phyloP scores from a whole-genome alignment of 1,284 basidiomycete genomes.

The Singerocomus rubriflavus region DNA sequence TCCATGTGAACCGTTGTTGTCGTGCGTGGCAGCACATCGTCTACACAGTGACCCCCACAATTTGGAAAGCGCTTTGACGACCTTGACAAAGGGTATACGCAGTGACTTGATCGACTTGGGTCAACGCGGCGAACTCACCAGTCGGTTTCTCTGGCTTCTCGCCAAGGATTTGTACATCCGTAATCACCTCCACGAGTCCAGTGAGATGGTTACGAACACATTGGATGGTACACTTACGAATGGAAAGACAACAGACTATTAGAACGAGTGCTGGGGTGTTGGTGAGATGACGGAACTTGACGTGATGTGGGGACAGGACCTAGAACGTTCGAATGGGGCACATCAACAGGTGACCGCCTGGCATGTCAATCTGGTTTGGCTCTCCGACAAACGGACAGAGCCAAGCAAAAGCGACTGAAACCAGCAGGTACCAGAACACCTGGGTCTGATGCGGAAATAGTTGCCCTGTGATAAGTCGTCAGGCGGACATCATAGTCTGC shows the following conservation, averaged over 20 bases:
- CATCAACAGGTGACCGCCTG: too few species aligned
- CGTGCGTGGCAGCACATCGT: neutral
- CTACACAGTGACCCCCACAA: neutral
- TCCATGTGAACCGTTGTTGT: conserved; percentile 1
- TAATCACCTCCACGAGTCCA: neutral
- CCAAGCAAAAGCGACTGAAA: too few species aligned
- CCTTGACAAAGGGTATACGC: neutral
- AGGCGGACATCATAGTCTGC: neutral
- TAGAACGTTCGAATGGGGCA: too few species aligned
- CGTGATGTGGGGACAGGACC: too few species aligned
- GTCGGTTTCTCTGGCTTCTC: conserved; percentile 8
- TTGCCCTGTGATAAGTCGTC: neutral
- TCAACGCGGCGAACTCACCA: neutral
- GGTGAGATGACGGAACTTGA: neutral
- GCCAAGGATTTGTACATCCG: conserved; percentile 1
- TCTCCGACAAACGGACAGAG: too few species aligned
- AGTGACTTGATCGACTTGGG: neutral
- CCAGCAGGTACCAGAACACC: too few species aligned
- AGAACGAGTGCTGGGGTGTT: neutral
- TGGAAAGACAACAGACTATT: neutral
- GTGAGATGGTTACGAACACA: neutral
- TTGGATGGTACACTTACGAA: neutral
- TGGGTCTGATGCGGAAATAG: too few species aligned
- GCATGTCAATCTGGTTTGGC: too few species aligned
- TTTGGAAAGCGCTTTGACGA: neutral